Base-by-base conservation (phyloP, 2,329 filamentous ascomycete genomes). In the Colletotrichum acutatum region DNA sequence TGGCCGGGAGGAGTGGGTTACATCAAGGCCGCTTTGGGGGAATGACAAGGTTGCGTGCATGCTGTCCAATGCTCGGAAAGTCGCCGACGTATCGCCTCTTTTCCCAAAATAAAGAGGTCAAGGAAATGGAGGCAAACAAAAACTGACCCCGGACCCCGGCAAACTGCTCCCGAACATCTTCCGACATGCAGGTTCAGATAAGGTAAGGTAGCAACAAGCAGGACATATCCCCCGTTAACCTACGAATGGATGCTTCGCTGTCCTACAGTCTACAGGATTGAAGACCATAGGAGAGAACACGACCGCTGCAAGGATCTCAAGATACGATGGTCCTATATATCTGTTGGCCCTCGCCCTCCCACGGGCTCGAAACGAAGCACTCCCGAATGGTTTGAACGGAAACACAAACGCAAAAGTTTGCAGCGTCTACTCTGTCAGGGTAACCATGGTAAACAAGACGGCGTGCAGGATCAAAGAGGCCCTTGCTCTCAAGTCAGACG, bases 401-500 rank as follows among this genome's bases (percentile, higher is more conserved):
- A 1, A 42, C 1, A 42, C 42, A 49, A 49, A 49, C 42, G 42
- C 5, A 5, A 22, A n/a, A 9, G 19, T 2, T 22, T 11, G 42
- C 12, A n/a, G 8, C 34, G 2, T 6, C 11, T 12, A 5, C n/a
- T 16, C 7, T 3, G 5, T n/a, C 26, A 8, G 9, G 12, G 14
- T 2, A n/a, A n/a, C 14, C 4, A 71, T 66, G 68, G 32, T 19
- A 0, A 54, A 61, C 14, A 66, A 56, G n/a, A 49, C 62, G 2
- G n/a, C 60, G 3, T 75, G 74, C 11, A 76, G 73, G 5, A 49
- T 83, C 28, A 80, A 79, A 54, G 78, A 83, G 52, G 80, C 77
- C 16, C 74, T 81, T 24, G 79, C 78, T 37, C 77, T 86, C 28
- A 80, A 82, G 63, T 83, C 83, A 61, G 81, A 86, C 68, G 80